Conservation (phyloP, 768 basidiomycete genomes). For the Suillus plorans region DNA sequence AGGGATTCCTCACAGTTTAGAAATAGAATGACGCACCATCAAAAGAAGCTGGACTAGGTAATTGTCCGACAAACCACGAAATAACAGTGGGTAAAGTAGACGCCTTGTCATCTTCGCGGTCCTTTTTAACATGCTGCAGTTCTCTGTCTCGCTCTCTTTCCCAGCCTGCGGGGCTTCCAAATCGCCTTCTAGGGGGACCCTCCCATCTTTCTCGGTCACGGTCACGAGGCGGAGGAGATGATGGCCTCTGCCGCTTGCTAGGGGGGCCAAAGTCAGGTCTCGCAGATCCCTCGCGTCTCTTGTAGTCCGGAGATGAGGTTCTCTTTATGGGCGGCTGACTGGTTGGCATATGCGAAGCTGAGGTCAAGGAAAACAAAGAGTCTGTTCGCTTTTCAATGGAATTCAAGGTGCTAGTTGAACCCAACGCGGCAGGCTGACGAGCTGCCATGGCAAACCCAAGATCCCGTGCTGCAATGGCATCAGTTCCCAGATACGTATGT, state of each 20-base stretch:
- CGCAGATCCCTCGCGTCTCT: slow-evolving; percentile 43
- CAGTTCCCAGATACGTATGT: slow-evolving; percentile 69
- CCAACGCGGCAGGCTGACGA: slow-evolving; percentile 23
- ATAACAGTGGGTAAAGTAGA: slow-evolving; percentile 56
- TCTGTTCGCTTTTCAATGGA: slow-evolving; percentile 37
- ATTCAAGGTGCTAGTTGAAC: slow-evolving; percentile 15
- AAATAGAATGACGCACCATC: slow-evolving; percentile 38
- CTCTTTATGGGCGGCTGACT: slow-evolving; percentile 27
- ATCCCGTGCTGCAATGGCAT: slow-evolving; percentile 87
- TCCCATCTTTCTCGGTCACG: slow-evolving; percentile 48
- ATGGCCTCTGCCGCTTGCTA: slow-evolving; percentile 44
- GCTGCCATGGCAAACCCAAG: slow-evolving; percentile 70
- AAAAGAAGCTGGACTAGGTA: slow-evolving; percentile 73
- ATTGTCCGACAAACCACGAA: slow-evolving; percentile 79
- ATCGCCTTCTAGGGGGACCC: slow-evolving; percentile 36
- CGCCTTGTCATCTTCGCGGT: slow-evolving; percentile 51
- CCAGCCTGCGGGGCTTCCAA: slow-evolving; percentile 40
- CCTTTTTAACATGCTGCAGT: slow-evolving; percentile 35
- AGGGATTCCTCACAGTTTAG: background rate
- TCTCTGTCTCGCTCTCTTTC: slow-evolving; percentile 48
- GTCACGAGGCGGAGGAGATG: slow-evolving; percentile 46
- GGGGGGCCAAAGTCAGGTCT: slow-evolving; percentile 40
- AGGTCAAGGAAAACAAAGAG: slow-evolving; percentile 33
- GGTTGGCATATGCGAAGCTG: slow-evolving; percentile 26
- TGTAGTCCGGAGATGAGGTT: slow-evolving; percentile 34